These are phyloP conservation scores for Xylaria flabelliformis DNA, from an alignment of 495 filamentous ascomycete species.

Conservation along the genomic window DNA sequence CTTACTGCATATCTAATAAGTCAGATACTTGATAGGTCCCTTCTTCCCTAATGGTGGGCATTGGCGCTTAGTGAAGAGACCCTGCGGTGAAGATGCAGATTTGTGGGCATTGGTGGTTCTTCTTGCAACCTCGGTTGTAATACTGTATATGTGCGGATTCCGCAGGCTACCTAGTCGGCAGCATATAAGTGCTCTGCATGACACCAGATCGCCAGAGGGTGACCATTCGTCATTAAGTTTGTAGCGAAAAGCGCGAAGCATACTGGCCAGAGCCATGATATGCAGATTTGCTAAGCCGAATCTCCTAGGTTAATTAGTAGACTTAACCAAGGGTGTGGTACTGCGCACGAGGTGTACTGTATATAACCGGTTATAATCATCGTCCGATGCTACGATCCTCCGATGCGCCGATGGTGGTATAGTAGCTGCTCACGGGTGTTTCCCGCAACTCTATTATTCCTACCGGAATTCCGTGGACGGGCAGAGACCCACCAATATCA, in stretches of 20 bases:
- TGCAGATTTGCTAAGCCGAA: background rate
- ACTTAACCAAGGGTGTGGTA: background rate
- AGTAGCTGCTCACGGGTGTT: background rate
- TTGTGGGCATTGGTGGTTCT: conserved; percentile 5
- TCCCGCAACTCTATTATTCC: background rate
- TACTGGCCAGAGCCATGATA: background rate
- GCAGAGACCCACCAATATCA: background rate
- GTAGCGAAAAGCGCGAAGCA: background rate
- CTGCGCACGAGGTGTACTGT: background rate
- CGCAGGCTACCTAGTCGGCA: background rate
- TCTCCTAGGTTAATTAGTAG: background rate
- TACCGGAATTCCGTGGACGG: background rate
- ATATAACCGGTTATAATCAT: background rate
- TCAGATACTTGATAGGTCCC: background rate
- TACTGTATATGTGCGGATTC: background rate
- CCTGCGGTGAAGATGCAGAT: background rate
- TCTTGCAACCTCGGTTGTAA: background rate
- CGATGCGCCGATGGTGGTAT: background rate
- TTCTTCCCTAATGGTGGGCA: background rate
- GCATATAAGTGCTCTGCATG: background rate
- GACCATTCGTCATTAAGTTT: background rate
- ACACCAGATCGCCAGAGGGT: background rate
- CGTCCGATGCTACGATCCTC: background rate
- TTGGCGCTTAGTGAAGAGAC: background rate
- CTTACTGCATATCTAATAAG: background rate